Evolutionary conservation across 345 rosid genomes (phyloP), one percentile per base, ranked within the genome.

Genomic region (Bruguiera parviflora): DNA sequence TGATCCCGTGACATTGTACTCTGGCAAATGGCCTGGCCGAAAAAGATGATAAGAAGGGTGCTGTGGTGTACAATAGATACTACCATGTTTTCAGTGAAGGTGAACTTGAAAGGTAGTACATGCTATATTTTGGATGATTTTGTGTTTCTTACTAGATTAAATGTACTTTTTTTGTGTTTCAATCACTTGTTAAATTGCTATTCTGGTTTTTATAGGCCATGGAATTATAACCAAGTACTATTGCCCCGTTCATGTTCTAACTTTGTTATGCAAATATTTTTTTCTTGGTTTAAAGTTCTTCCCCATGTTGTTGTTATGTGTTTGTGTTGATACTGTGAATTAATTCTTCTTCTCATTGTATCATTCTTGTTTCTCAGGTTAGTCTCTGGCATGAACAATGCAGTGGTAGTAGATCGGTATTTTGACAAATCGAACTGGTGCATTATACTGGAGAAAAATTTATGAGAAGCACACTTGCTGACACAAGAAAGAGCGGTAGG

Each of bases 351-450:
- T 28, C 28, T 20, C 51, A 21, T 2, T 25, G 39, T 32, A 24
- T 29, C 67, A 58, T 73, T 25, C 2, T 39, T 53, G 53, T 69
- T 78, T 61, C 68, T 74, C 91, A 93, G 98, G 86, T 81, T 94
- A 68, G 88, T 81, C 58, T 81, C 88, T 71, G 92, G 84, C 57
- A 78, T 89, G 74, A 71, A 74, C 71, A 88, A 88, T 78, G 89
- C 90, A 35, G 73, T 77, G 55, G 75, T 94, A 15, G 82, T 88
- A 33, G 95, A 91, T 80, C 89, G 76, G 63, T 91, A 89, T 78
- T 94, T 70, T 73, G 96, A 94, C 85, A 94, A 94, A 81, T 94
- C 98, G 27, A 94, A 91, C 73, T 94, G 98, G 97, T 94, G 98
- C 66, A 76, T 94, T 69, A 78, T 94, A 70, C 96, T 94, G 55